Conservation (phyloP, 768 basidiomycete genomes). For the Lactarius tabidus region DNA sequence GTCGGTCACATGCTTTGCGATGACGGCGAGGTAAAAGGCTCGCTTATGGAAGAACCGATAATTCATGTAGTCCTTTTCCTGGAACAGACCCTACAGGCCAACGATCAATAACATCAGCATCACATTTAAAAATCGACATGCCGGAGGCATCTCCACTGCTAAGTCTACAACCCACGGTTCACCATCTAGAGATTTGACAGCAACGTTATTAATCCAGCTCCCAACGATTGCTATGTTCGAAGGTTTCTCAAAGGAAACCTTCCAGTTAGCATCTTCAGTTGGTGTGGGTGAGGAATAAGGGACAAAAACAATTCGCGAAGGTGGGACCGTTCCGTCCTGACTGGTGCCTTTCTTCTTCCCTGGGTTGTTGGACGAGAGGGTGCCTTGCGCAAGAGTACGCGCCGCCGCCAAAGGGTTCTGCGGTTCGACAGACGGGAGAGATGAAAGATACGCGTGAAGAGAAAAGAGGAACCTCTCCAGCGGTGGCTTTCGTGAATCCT, state of each 20-base stretch:
- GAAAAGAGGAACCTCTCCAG: constrained; percentile 65
- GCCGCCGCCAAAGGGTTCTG: constrained; percentile 67
- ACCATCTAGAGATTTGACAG: constrained; percentile 67
- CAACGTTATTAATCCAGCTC: constrained; percentile 78
- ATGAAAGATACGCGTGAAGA: constrained; percentile 62
- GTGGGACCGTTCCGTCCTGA: background rate
- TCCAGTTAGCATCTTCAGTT: constrained; percentile 82
- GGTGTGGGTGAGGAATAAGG: constrained; percentile 70
- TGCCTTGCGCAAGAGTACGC: constrained; percentile 47
- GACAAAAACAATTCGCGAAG: constrained; percentile 42
- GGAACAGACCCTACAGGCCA: constrained; percentile 63
- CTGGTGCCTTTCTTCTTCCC: constrained; percentile 10
- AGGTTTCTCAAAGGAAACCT: constrained; percentile 75
- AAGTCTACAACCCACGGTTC: constrained; percentile 69
- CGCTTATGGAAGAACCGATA: constrained; percentile 90
- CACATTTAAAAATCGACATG: constrained; percentile 30
- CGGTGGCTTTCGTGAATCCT: constrained; percentile 48
- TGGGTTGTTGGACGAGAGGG: constrained; percentile 20
- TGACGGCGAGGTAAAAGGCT: constrained; percentile 79
- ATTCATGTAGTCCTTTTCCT: constrained; percentile 92
- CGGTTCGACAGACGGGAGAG: constrained; percentile 52
- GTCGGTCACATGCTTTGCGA: constrained; percentile 58
- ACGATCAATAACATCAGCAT: background rate
- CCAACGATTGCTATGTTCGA: constrained; percentile 74
- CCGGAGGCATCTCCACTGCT: constrained; percentile 83